A percentile compares a stretch with the other conserved stretches of the same genome.
These are phyloP conservation scores for Halenospora varia DNA, from an alignment of 495 filamentous ascomycete species.

Conservation along the genomic window DNA sequence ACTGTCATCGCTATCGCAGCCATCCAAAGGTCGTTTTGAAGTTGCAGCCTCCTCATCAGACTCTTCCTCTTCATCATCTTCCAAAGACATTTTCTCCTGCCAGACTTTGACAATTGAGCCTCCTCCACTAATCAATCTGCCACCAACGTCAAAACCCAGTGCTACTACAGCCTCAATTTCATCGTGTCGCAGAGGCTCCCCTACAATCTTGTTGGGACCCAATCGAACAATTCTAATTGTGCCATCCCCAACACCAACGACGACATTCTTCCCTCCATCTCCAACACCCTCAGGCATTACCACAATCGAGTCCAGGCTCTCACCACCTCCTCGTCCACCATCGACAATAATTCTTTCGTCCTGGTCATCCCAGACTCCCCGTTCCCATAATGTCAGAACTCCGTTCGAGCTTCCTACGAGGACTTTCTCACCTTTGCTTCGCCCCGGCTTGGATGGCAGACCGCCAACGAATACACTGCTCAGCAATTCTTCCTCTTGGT, in stretches of 20 bases:
- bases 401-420: constrained; percentile 76
- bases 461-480: constrained; percentile 72
- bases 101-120: constrained; percentile 83
- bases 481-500: constrained; percentile 90
- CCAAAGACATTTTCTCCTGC: constrained; percentile 50
- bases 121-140: constrained; percentile 82
- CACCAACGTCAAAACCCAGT: constrained; percentile 75
- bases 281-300: constrained; percentile 61
- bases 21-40: constrained; percentile 25
- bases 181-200: constrained; percentile 63
- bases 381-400: constrained; percentile 88
- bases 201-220: constrained; percentile 54
- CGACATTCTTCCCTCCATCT: constrained; percentile 63
- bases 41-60: constrained; percentile 29
- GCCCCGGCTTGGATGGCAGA: constrained; percentile 50
- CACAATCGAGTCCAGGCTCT: constrained; percentile 68
- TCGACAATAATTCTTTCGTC: constrained; percentile 79
- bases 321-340: constrained; percentile 48
- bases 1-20: constrained; percentile 8
- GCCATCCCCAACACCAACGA: constrained; percentile 75
- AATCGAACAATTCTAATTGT: constrained; percentile 40
- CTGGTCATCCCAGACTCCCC: constrained; percentile 90
- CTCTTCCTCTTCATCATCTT: constrained; percentile 36
- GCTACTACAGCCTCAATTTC: constrained; percentile 78
- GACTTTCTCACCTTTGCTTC: constrained; percentile 70